Evolutionary conservation across 192 early-diverging fungal species (phyloP), one percentile per base, ranked within the genome.

Genomic region (Coemansia sp.): DNA sequence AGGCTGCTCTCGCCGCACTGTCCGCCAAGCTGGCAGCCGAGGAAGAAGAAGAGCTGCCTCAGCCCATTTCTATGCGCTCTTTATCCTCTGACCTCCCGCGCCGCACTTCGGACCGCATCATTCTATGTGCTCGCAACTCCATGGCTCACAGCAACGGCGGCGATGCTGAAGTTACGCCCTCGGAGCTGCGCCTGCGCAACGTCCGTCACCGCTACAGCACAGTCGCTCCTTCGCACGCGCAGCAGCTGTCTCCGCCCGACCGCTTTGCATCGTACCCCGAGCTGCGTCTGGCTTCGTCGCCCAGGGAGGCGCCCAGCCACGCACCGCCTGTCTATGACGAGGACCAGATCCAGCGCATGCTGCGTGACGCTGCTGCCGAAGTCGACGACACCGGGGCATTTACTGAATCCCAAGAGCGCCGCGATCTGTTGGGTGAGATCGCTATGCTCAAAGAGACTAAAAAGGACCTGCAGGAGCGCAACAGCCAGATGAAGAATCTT

Each of bases 241-340:
- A 16, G 38, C 54, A 47, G 16, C 41, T 63, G 6, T 34, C 68
- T 5, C 10, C 52, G 10, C 60, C 65, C 22, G 79, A 81, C 74
- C 76, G 76, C 64, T 71, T 70, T 42, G 72, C 80, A n/a, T 79
- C 80, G 59, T 82, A 77, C 24, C 80, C 80, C 13, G 80, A 82
- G 66, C 72, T 82, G 66, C 75, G 75, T 1, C 64, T 81, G 13
- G 71, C 71, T 7, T 65, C 76, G 29, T 73, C 76, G 38, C 22
- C 55, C 7, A 51, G 40, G 47, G 24, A 61, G 33, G 40, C 42
- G n/a, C 42, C 47, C 54, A 64, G 55, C 68, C 64, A 65, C 22
- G 49, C 64, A 3, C 66, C 72, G 49, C 63, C 74, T 3, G n/a
- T 41, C n/a, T 75, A 75, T 36, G 67, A 73, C 68, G 74, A 73